phyloP scores from a whole-genome alignment of 257 asterid species.

The Jacaranda mimosifolia region DNA sequence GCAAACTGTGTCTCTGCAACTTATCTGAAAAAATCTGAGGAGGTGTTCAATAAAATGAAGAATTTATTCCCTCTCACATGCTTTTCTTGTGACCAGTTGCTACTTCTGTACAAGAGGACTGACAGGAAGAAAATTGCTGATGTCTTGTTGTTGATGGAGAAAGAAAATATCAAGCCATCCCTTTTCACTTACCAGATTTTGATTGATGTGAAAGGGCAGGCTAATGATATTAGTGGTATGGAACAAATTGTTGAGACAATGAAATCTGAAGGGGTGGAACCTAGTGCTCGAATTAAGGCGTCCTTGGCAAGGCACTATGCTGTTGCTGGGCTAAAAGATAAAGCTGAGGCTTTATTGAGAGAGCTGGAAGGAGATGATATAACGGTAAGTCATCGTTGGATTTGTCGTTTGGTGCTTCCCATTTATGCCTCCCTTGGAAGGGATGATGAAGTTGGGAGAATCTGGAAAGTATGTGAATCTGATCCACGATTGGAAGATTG shows the following conservation, averaged over 20 bases:
- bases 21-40: slow-evolving; percentile 66
- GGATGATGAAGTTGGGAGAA: slow-evolving; percentile 62
- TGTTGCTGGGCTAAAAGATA: slow-evolving; percentile 54
- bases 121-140: slow-evolving; percentile 71
- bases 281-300: slow-evolving; percentile 42
- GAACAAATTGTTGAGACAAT: slow-evolving; percentile 72
- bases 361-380: slow-evolving; percentile 68
- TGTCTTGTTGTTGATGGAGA: slow-evolving; percentile 71
- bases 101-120: slow-evolving; percentile 67
- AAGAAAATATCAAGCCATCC: slow-evolving; percentile 62
- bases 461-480: slow-evolving; percentile 70
- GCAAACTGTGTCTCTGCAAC: slow-evolving; percentile 59
- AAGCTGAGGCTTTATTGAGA: slow-evolving; percentile 72
- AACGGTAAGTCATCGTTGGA: slow-evolving; percentile 55
- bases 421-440: slow-evolving; percentile 73
- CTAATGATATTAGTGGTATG: slow-evolving; percentile 75
- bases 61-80: slow-evolving; percentile 56
- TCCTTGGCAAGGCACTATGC: slow-evolving; percentile 59
- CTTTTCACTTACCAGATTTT: slow-evolving; percentile 70
- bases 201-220: slow-evolving; percentile 67
- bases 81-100: slow-evolving; percentile 77
- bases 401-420: slow-evolving; percentile 55
- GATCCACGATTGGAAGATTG: slow-evolving; percentile 57
- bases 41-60: slow-evolving; percentile 75
- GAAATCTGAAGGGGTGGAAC: slow-evolving; percentile 69